A percentile compares a stretch with the other conserved stretches of the same genome.
phyloP scores from a whole-genome alignment of 2,329 filamentous ascomycete genomes.

The Ascochyta fabae region DNA sequence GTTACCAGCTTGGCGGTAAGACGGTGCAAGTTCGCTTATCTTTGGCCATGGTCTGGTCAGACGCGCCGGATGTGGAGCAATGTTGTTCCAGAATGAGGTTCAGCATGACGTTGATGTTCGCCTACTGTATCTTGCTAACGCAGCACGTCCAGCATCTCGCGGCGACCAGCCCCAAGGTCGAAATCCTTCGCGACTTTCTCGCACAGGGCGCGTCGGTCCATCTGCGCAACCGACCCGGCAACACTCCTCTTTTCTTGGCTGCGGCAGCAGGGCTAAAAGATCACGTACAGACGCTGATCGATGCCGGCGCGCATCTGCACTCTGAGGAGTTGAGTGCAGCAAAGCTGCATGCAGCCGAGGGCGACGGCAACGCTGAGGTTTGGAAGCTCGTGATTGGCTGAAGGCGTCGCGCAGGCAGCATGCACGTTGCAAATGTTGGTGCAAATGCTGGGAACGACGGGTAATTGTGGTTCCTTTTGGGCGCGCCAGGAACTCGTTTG shows the following conservation, averaged over 20 bases:
- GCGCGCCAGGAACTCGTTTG: constrained; percentile 25
- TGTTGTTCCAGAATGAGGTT: constrained; percentile 31
- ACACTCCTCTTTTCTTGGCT: constrained; percentile 66
- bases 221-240: constrained; percentile 63
- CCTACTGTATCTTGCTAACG: constrained; percentile 1
- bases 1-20: constrained; percentile 29
- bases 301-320: constrained; percentile 66
- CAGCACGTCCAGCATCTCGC: constrained; percentile 59
- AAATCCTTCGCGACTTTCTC: constrained; percentile 63
- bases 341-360: constrained; percentile 51
- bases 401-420: constrained; percentile 14
- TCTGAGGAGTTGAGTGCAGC: constrained; percentile 62
- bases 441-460: constrained; percentile 30
- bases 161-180: constrained; percentile 61
- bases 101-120: constrained; percentile 27
- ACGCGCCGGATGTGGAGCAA: constrained; percentile 33
- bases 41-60: constrained; percentile 18
- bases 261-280: constrained; percentile 62
- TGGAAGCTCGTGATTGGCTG: constrained; percentile 46
- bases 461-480: constrained; percentile 35
- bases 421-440: constrained; percentile 20
- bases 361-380: constrained; percentile 40
- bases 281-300: constrained; percentile 61
- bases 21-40: constrained; percentile 39
- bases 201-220: constrained; percentile 65